Evolutionary conservation across 2,329 filamentous ascomycete genomes (phyloP).

Genomic region (Corynespora cassiicola): DNA sequence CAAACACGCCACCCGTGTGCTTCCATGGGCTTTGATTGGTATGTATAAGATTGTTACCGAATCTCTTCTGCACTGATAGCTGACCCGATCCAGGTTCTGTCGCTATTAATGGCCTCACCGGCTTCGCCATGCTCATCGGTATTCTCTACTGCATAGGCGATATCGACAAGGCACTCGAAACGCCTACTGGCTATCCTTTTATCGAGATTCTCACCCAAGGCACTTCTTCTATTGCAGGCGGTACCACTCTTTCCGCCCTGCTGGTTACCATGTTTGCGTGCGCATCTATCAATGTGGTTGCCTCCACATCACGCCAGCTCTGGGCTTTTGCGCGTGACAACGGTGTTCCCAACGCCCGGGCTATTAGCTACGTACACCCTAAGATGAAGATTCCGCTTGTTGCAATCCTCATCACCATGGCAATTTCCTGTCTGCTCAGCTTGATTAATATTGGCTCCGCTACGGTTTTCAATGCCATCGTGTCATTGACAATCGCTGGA

Average conservation of each 20-base stretch:
- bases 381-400: conserved; percentile 23
- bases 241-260: conserved; percentile 14
- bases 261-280: conserved; percentile 9
- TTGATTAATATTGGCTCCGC: conserved; percentile 24
- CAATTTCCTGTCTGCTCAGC: conserved; percentile 13
- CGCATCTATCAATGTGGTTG: conserved; percentile 54
- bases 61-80: conserved; percentile 43
- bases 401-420: conserved; percentile 15
- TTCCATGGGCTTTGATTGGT: no score
- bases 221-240: conserved; percentile 45
- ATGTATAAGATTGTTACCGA: no score
- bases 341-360: conserved; percentile 44
- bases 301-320: conserved; percentile 45
- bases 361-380: conserved; percentile 17
- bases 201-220: conserved; percentile 53
- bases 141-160: conserved; percentile 39
- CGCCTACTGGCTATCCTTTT: conserved; percentile 45
- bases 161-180: conserved; percentile 24
- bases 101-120: conserved; percentile 43
- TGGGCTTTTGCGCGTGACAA: conserved; percentile 51
- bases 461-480: conserved; percentile 25
- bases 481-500: conserved; percentile 22
- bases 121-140: conserved; percentile 35
- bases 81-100: no score
- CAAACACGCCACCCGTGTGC: conserved; percentile 4